Conservation (phyloP, 2,329 filamentous ascomycete species). For the Didymella glomerata region DNA sequence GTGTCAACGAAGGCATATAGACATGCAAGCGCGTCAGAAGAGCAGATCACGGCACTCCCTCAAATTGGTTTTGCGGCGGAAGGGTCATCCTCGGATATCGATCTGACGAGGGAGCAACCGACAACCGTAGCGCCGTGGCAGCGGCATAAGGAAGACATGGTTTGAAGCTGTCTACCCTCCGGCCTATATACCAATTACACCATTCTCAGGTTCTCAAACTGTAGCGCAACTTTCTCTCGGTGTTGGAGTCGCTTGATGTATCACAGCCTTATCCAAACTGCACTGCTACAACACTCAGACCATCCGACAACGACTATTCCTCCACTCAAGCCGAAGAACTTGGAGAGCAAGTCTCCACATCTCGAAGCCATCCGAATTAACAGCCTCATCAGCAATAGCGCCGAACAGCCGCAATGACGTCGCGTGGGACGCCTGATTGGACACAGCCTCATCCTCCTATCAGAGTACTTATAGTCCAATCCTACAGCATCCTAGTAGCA, state of each 20-base stretch:
- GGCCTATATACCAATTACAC: background rate
- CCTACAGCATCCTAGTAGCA: no score
- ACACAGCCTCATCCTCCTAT: background rate
- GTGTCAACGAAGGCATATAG: background rate
- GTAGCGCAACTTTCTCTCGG: no score
- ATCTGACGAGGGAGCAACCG: background rate
- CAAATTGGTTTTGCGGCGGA: constrained; percentile 30
- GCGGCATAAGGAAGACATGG: background rate
- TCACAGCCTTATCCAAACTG: background rate
- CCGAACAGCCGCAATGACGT: background rate
- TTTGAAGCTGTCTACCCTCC: background rate
- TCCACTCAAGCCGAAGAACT: background rate
- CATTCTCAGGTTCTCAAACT: background rate
- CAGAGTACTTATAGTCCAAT: no score
- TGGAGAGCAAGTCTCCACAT: background rate
- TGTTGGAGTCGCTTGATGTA: no score
- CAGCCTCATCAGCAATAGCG: background rate
- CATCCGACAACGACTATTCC: background rate
- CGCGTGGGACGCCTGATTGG: background rate
- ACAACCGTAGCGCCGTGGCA: background rate
- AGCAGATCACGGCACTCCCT: constrained; percentile 27
- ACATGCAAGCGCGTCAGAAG: background rate
- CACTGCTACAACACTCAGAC: background rate
- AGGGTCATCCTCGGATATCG: constrained; percentile 14
- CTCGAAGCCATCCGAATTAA: background rate